phyloP scores from a whole-genome alignment of 768 basidiomycete genomes.

The Tephrocybe sp. region DNA sequence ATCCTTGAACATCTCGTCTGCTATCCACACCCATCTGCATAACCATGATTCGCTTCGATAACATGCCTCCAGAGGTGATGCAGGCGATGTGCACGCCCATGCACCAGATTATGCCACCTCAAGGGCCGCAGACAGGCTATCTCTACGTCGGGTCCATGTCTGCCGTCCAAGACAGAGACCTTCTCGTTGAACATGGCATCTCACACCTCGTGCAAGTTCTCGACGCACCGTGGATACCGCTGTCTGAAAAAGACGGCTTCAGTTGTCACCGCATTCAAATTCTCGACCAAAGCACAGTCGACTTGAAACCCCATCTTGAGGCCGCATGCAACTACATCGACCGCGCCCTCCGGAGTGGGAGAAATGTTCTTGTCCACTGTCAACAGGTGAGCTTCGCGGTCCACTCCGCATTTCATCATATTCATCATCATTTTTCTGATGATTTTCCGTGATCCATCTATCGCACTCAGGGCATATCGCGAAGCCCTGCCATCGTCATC shows the following conservation, averaged over 20 bases:
- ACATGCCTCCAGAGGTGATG: conserved; percentile 69
- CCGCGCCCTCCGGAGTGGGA: conserved; percentile 52
- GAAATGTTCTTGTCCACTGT: conserved; percentile 75
- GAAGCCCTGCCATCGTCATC: conserved; percentile 72
- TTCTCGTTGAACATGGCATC: conserved; percentile 47
- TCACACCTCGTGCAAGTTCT: conserved; percentile 61
- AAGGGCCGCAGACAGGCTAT: conserved; percentile 37
- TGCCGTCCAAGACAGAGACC: conserved; percentile 54
- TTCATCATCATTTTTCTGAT: conserved; percentile 15
- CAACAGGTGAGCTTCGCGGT: conserved; percentile 58
- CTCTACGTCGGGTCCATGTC: conserved; percentile 69
- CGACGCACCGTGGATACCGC: conserved; percentile 61
- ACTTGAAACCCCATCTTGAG: conserved; percentile 68
- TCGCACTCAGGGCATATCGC: conserved; percentile 63
- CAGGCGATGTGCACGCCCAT: conserved; percentile 85
- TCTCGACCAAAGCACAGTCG: conserved; percentile 56
- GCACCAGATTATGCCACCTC: conserved; percentile 62
- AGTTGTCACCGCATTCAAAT: conserved; percentile 67
- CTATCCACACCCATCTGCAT: not conserved
- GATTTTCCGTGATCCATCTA: conserved; percentile 4
- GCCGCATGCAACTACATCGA: conserved; percentile 67
- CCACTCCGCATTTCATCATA: not conserved
- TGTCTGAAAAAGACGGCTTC: conserved; percentile 41
- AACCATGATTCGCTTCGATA: conserved; percentile 77
- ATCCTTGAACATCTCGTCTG: not conserved